phyloP scores from a whole-genome alignment of 2,329 filamentous ascomycete species.

The Fusarium sp. region DNA sequence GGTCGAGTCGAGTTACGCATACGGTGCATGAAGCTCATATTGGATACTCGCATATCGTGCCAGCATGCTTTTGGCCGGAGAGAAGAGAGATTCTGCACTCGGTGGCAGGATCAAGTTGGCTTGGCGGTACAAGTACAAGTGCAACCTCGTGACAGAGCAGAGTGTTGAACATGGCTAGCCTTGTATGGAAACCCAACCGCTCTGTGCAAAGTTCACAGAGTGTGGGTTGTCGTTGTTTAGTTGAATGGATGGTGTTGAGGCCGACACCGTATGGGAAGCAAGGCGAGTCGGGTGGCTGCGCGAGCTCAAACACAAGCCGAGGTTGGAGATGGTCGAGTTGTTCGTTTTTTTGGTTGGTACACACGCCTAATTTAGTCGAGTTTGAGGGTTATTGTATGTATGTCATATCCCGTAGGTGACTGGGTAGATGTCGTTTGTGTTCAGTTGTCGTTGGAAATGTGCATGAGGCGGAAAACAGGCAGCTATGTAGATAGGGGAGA shows the following conservation, averaged over 20 bases:
- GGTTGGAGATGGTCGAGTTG: neutral
- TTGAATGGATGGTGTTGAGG: neutral
- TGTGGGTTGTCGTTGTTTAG: neutral
- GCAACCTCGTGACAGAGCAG: slow-evolving; percentile 13
- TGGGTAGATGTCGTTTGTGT: too few species aligned
- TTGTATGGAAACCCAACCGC: slow-evolving; percentile 9
- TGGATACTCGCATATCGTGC: slow-evolving; percentile 15
- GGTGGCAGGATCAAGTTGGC: slow-evolving; percentile 6
- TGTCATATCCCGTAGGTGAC: too few species aligned
- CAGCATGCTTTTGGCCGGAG: slow-evolving; percentile 3
- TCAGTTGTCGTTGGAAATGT: neutral
- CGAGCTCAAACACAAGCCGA: slow-evolving; percentile 15
- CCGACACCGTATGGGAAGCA: neutral
- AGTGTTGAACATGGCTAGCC: slow-evolving; percentile 6
- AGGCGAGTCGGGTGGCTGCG: slow-evolving; percentile 32
- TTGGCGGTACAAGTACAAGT: slow-evolving; percentile 18
- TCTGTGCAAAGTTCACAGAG: neutral
- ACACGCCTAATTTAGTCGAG: neutral
- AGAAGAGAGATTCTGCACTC: slow-evolving; percentile 35
- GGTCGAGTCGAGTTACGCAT: neutral
- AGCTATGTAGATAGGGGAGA: neutral
- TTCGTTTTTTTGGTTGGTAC: slow-evolving; percentile 10
- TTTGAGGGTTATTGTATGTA: neutral
- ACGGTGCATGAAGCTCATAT: slow-evolving; percentile 3
- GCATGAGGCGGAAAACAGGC: neutral